These are phyloP conservation scores for Auricularia sp. DNA, from an alignment of 768 basidiomycete genomes.

Conservation along the genomic window DNA sequence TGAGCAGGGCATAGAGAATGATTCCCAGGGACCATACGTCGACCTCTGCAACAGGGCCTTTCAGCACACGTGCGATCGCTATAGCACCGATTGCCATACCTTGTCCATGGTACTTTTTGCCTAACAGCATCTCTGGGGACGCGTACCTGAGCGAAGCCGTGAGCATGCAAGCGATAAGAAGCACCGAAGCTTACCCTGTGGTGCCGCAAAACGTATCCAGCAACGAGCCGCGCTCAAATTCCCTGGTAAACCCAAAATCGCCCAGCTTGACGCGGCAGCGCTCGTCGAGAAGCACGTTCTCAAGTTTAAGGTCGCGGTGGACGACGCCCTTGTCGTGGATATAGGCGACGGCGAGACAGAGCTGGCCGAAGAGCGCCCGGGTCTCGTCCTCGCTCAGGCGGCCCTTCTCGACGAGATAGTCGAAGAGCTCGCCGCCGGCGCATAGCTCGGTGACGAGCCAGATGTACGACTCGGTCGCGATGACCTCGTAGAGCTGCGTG, in stretches of 20 bases:
- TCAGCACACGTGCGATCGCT: not conserved
- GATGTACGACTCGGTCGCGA: conserved; percentile 90
- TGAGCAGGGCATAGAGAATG: conserved; percentile 82
- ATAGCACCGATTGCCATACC: conserved; percentile 36
- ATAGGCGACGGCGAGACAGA: conserved; percentile 88
- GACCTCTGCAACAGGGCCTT: conserved; percentile 53
- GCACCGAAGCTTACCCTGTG: conserved; percentile 43
- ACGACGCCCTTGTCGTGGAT: conserved; percentile 89
- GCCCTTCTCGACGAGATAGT: conserved; percentile 94
- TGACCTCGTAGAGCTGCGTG: conserved; percentile 93
- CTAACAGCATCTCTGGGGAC: conserved; percentile 83
- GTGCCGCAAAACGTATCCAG: conserved; percentile 96
- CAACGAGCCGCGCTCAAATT: conserved; percentile 66
- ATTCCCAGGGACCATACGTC: conserved; percentile 93
- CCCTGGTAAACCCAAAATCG: conserved; percentile 91
- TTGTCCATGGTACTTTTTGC: conserved; percentile 82
- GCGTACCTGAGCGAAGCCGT: conserved; percentile 39
- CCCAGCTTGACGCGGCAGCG: conserved; percentile 85
- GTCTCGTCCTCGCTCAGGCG: conserved; percentile 78
- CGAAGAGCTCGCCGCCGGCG: conserved; percentile 93
- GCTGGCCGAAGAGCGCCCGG: conserved; percentile 85
- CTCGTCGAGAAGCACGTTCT: conserved; percentile 89
- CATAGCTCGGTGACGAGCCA: conserved; percentile 98
- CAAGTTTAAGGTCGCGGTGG: conserved; percentile 92
- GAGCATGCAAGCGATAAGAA: not conserved